Evolutionary conservation across 2,329 filamentous ascomycete species (phyloP), one percentile per base, ranked within the genome.

Genomic region (Pyricularia pennisetigena): DNA sequence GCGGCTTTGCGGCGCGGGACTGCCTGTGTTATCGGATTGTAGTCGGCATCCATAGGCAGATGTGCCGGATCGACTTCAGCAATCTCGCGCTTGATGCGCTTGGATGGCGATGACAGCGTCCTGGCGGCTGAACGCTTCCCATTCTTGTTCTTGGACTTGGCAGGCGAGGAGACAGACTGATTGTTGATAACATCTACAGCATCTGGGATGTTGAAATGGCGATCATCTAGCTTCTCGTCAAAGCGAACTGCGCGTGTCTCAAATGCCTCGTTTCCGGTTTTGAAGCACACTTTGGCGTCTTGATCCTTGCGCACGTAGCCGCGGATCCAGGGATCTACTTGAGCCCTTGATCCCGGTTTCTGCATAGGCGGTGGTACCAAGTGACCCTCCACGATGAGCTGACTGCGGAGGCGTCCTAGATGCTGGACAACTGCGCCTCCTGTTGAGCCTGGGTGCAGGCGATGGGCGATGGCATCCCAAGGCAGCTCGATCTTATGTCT

Each of bases 381-480:
- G 65, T 81, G 78, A n/a, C 81, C 81, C 69, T 81, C 77, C 7
- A 75, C 73, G 20, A 79, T 66, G 14, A 81, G 70, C 1, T 74
- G 72, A 1, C 70, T 70, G 4, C 81, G 77, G 4, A 80, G 69
- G 0, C 79, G 77, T 20, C 70, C 69, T 4, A 82, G 67, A 32
- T 78, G 76, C 73, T 82, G 81, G 1, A 70, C 66, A 4, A 82
- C 68, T 4, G 80, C 79, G 23, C 75, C 74, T 3, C 76, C 78
- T 0, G 79, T 79, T 0, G 79, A 77, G 23, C 80, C 79, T 2
- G 80, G 79, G 8, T 78, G 77, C 20, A 82, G 72, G 0, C 79
- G 76, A 65, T 81, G 78, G 28, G 79, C 79, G 61, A 81, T 75
- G 0, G 71, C 67, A 16, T 80, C 76, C 79, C 79, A 82, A 0